A percentile compares a stretch with the other conserved stretches of the same genome.
Conservation (phyloP, 495 filamentous ascomycete species). For the Tuber microsphaerosporum region DNA sequence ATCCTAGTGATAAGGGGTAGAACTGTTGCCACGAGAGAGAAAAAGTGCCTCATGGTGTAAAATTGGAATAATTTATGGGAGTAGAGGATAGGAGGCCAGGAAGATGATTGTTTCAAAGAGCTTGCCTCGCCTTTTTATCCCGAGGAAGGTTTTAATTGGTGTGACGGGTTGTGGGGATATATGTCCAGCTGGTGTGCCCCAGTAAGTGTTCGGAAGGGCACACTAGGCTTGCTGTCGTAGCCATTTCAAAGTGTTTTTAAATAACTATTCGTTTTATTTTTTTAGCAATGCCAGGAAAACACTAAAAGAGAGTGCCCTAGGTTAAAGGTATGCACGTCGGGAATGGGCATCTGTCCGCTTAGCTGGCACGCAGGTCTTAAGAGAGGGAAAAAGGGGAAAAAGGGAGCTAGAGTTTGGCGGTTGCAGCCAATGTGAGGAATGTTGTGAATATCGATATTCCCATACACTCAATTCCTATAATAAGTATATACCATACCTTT, state of each 20-base stretch:
- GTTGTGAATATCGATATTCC: neutral
- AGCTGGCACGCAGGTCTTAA: neutral
- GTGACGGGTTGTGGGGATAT: neutral
- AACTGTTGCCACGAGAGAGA: neutral
- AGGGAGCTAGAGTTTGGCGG: neutral
- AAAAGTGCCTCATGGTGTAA: neutral
- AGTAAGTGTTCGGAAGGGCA: neutral
- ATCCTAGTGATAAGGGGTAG: neutral
- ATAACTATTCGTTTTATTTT: neutral
- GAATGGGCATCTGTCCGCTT: neutral
- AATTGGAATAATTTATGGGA: neutral
- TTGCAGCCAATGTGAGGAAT: neutral
- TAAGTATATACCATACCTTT: neutral
- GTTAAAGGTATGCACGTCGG: neutral
- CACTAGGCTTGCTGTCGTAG: neutral
- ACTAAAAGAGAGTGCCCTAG: neutral
- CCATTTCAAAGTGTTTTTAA: neutral
- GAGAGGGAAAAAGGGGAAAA: neutral
- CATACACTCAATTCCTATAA: neutral
- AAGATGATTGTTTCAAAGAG: neutral
- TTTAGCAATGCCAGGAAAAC: neutral
- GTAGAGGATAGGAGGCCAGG: neutral
- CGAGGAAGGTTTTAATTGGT: neutral
- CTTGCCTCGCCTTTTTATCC: neutral
- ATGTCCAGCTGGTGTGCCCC: neutral